Evolutionary conservation across 371 early-diverging fungal genomes (phyloP).

Genomic region (Thermomucor indicae-seudaticae): DNA sequence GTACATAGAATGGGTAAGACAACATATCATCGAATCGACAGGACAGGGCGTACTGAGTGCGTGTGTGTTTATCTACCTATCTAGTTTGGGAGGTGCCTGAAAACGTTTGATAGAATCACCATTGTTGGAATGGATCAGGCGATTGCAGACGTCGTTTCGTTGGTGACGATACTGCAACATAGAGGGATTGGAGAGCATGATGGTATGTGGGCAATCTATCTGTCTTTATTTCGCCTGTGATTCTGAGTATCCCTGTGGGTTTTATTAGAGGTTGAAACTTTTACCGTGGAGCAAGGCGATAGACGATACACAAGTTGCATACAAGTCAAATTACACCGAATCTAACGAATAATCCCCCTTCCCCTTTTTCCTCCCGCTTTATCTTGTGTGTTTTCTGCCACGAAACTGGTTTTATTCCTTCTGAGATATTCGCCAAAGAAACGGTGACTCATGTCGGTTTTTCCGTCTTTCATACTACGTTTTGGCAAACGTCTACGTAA

Average conservation of each 20-base stretch:
- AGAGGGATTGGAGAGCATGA: constrained; percentile 35
- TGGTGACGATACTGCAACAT: constrained; percentile 31
- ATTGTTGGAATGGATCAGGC: constrained; percentile 41
- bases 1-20: constrained; percentile 35
- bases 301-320: constrained; percentile 25
- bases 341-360: constrained; percentile 9
- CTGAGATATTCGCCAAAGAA: neutral
- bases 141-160: constrained; percentile 33
- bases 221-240: neutral
- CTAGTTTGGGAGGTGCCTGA: constrained; percentile 29
- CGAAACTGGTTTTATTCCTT: neutral
- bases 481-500: neutral
- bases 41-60: neutral
- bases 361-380: neutral
- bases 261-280: constrained; percentile 33
- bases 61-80: neutral
- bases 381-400: neutral
- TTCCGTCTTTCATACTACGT: neutral
- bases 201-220: constrained; percentile 15
- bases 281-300: constrained; percentile 22
- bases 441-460: neutral
- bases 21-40: neutral
- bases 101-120: constrained; percentile 26
- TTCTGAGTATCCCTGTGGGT: neutral
- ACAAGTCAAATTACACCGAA: constrained; percentile 29